Conservation (phyloP, 2,329 filamentous ascomycete genomes). For the Claviceps fusiformis region DNA sequence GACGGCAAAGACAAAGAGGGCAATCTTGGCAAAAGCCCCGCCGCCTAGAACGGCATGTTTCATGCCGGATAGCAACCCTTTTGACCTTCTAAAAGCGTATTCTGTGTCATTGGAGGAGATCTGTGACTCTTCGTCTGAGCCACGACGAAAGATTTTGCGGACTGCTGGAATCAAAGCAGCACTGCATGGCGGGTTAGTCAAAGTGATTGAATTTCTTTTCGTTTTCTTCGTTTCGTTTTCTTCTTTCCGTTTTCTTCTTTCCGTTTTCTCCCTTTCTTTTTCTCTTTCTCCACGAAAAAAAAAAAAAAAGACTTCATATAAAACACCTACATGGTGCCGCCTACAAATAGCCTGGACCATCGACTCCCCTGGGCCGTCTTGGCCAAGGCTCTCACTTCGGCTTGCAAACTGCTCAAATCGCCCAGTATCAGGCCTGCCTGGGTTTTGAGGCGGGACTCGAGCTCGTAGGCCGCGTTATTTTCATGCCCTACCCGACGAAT, state of each 20-base stretch:
- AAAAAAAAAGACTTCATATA: not conserved
- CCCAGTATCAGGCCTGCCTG: constrained; percentile 29
- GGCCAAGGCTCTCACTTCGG: constrained; percentile 28
- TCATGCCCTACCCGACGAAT: constrained; percentile 14
- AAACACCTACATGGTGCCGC: constrained; percentile 34
- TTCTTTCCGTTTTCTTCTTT: not conserved
- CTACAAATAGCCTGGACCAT: constrained; percentile 39
- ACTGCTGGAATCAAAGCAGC: constrained; percentile 39
- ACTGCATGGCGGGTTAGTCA: constrained; percentile 22
- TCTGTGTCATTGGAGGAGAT: constrained; percentile 37
- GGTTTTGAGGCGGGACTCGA: constrained; percentile 28
- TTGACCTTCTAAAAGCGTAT: constrained; percentile 40
- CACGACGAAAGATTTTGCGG: constrained; percentile 36
- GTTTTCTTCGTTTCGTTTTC: no score
- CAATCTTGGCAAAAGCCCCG: constrained; percentile 33
- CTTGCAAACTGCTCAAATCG: constrained; percentile 30
- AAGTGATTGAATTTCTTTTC: not conserved
- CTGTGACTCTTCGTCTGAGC: constrained; percentile 22
- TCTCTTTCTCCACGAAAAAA: not conserved
- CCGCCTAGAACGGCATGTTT: constrained; percentile 29
- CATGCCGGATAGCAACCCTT: constrained; percentile 36
- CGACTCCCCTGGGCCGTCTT: constrained; percentile 33
- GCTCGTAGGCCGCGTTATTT: constrained; percentile 19
- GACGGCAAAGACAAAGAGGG: constrained; percentile 41
- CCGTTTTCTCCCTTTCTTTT: not conserved